Evolutionary conservation across 23 red algal species (phyloP), one percentile per base, ranked within the genome.

Genomic region (Gracilaria vermiculophylla): DNA sequence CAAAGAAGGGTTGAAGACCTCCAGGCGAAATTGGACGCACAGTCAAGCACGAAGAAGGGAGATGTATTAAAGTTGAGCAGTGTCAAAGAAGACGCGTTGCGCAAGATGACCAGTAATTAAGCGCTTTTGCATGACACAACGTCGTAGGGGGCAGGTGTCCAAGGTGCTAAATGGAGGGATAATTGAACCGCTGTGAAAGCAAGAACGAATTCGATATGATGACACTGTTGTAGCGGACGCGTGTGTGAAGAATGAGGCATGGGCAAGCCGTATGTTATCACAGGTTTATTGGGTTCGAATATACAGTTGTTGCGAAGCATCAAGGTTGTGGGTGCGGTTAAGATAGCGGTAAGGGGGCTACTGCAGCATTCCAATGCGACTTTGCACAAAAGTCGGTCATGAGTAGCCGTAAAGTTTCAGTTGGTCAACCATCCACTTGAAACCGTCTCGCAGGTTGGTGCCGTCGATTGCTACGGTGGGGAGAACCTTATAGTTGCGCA

Each of bases 351-450:
- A 58, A 29, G 54, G 29, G 21, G n/a, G 54, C 29, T 64, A 34
- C 58, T 64, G 24, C 14, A 28, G 28, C 58, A 34, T 64, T 64
- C 7, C 35, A 31, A 64, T 64, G 58, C 58, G 15, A 36, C 4
- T 34, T 9, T 34, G 58, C 58, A 16, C 58, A 64, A 64, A 64
- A 64, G 58, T 11, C 14, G 6, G 58, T 55, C 34, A 74, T 60
- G 51, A 91, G 49, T 91, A 91, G 76, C 87, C 87, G 62, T 91
- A 91, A 27, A 81, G 43, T 52, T 81, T 91, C 47, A 81, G 82
- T 82, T 88, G 84, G 50, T 86, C 80, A 34, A 89, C 82, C 79
- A 91, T 91, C 94, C 94, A 92, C 39, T 69, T 79, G 71, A 91
- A 62, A 14, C 81, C 87, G 21, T 85, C 88, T 9, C 67, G 66